phyloP scores from a whole-genome alignment of 1,284 basidiomycete genomes.

The Austropuccinia psidii region DNA sequence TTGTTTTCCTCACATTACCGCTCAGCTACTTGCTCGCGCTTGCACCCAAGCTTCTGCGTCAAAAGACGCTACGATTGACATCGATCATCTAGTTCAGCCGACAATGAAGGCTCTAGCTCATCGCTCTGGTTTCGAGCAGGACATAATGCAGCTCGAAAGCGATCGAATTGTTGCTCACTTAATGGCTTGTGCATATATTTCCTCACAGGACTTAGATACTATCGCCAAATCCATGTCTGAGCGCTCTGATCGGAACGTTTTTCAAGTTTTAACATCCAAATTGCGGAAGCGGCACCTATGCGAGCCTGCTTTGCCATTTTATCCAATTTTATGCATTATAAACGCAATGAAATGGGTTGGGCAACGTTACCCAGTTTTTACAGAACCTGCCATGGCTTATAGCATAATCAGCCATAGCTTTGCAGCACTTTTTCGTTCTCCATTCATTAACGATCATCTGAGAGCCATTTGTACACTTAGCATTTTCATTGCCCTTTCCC shows the following conservation, averaged over 20 bases:
- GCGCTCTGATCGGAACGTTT: constrained; percentile 1
- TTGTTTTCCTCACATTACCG: constrained; percentile 18
- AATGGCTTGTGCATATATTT: constrained; percentile 1
- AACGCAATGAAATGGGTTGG: constrained; percentile 32
- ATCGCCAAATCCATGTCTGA: too few species aligned
- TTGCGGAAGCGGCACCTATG: background rate
- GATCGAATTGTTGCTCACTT: constrained; percentile 16
- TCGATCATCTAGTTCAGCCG: constrained; percentile 3
- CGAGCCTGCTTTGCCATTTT: constrained; percentile 31
- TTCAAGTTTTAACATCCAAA: constrained; percentile 12
- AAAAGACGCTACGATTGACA: background rate
- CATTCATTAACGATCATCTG: constrained; percentile 77
- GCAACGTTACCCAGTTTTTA: constrained; percentile 5
- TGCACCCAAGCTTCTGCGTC: background rate
- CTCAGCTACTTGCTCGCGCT: constrained; percentile 28
- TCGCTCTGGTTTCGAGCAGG: background rate
- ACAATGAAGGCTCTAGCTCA: background rate
- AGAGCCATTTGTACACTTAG: constrained; percentile 66
- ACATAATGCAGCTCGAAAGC: constrained; percentile 19
- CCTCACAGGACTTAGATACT: background rate
- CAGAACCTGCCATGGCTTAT: constrained; percentile 53
- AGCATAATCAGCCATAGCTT: constrained; percentile 69
- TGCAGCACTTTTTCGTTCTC: constrained; percentile 58
- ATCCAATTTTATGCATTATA: constrained; percentile 10
- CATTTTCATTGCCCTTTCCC: constrained; percentile 57